Percentiles rank a stretch among this genome's conserved stretches.
phyloP scores from a whole-genome alignment of 352 stramenopile species.

The Lagenidium giganteum region DNA sequence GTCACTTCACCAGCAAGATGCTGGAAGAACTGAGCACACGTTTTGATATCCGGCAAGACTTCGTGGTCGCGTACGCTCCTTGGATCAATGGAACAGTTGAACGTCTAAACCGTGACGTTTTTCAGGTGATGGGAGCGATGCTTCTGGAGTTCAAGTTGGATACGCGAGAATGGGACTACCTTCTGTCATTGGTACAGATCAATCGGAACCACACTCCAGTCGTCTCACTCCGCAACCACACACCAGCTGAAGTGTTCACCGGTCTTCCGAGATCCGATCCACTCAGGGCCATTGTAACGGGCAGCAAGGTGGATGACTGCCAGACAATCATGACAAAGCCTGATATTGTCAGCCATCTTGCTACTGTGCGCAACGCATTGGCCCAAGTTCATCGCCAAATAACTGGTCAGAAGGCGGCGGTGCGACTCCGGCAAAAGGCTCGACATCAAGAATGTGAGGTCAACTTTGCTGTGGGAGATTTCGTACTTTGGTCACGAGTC shows the following conservation, averaged over 20 bases:
- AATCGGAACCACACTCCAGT: slow-evolving; percentile 14
- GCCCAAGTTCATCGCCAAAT: background rate
- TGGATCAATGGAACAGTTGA: slow-evolving; percentile 19
- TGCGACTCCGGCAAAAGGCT: slow-evolving; percentile 1
- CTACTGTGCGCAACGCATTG: background rate
- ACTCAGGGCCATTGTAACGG: slow-evolving; percentile 1
- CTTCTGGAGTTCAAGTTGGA: slow-evolving; percentile 21
- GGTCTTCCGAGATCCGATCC: background rate
- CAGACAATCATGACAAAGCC: slow-evolving; percentile 3
- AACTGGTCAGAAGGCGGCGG: background rate
- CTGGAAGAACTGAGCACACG: slow-evolving; percentile 1
- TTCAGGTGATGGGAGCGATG: slow-evolving; percentile 10
- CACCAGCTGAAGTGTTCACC: slow-evolving; percentile 18
- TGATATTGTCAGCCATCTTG: slow-evolving; percentile 4
- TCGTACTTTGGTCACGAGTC: slow-evolving; percentile 7
- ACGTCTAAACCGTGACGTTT: slow-evolving; percentile 12
- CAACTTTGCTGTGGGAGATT: slow-evolving; percentile 1
- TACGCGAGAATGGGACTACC: slow-evolving; percentile 5
- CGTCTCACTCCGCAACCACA: slow-evolving; percentile 5
- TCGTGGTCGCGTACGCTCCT: slow-evolving; percentile 6
- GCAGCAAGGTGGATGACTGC: background rate
- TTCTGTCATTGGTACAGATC: slow-evolving; percentile 10
- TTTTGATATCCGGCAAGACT: slow-evolving; percentile 1
- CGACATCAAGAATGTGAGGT: background rate
- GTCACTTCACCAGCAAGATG: slow-evolving; percentile 13